Evolutionary conservation across 1,284 basidiomycete genomes (phyloP), one percentile per base, ranked within the genome.

Genomic region (Ganoderma lingzhi): DNA sequence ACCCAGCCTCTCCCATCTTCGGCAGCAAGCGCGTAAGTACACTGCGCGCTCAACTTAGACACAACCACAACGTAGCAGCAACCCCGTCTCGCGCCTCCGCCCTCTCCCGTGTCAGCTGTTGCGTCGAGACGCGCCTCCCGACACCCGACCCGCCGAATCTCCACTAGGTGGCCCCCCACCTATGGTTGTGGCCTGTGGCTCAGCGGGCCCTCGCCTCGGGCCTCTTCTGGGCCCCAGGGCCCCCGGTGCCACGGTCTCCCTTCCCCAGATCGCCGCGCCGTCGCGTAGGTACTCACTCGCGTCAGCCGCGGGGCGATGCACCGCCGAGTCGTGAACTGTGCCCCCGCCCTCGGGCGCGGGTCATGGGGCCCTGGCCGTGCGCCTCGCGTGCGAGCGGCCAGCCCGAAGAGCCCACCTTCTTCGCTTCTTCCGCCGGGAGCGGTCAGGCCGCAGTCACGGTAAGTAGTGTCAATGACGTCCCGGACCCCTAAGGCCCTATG

Each of bases 321-420:
- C 64, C 68, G 68, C 66, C 51, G 66, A 62, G 37, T 2, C 39
- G 39, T 41, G 35, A 8, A 23, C 23, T 63, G 60, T 63, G 67
- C 58, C 66, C 68, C 55, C 53, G n/a, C 69, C 58, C 44, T 56
- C 39, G 67, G 41, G 48, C 61, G 64, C 42, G 32, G 48, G 72
- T 73, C 72, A 73, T 73, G 72, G 66, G 72, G 61, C 45, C 28
- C 23, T 45, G 30, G 9, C 37, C 32, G 35, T 59, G 56, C 56
- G 56, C 32, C 69, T 58, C 68, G 68, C 66, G 66, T 69, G 66
- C 62, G 45, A 41, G 15, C 48, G 35, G 48, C 61, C 42, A 28
- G 23, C 63, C 48, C 39, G 30, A 63, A 32, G 32, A n/a, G 42
- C 48, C 62, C 30, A 41, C 59, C 66, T 70, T 56, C 66, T 67